Percentiles rank a stretch among this genome's conserved stretches.
Conservation (phyloP, 129 eudicot genomes). For the Ambrosia trifida region DNA sequence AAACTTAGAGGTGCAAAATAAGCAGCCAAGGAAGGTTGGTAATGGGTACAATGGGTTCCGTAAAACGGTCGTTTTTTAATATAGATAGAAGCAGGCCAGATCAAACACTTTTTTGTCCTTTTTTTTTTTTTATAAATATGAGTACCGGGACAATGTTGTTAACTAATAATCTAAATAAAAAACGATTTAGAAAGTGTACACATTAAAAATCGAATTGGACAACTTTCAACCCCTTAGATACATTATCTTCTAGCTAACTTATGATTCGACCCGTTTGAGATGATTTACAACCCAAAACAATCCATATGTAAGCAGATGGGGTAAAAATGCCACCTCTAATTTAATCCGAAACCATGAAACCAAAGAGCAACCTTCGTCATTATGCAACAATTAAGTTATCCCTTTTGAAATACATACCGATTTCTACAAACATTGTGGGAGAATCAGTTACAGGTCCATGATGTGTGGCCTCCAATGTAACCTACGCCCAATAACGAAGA, state of each 20-base stretch:
- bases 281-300: neutral
- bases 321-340: neutral
- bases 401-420: constrained; percentile 51
- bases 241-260: neutral
- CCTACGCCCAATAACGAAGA: constrained; percentile 44
- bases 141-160: neutral
- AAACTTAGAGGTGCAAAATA: neutral
- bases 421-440: constrained; percentile 95
- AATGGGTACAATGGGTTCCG: neutral
- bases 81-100: neutral
- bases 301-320: neutral
- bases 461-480: constrained; percentile 97
- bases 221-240: neutral
- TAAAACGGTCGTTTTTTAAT: neutral
- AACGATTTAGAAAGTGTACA: neutral
- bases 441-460: constrained; percentile 89
- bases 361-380: constrained; percentile 4
- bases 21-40: neutral
- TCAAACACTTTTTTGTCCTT: neutral
- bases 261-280: neutral
- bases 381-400: constrained; percentile 2
- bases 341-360: constrained; percentile 5
- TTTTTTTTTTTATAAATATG: neutral
- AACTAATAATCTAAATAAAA: neutral
- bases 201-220: neutral